These are phyloP conservation scores for Globisporangium barbulae DNA, from an alignment of 352 stramenopile genomes.

Conservation along the genomic window DNA sequence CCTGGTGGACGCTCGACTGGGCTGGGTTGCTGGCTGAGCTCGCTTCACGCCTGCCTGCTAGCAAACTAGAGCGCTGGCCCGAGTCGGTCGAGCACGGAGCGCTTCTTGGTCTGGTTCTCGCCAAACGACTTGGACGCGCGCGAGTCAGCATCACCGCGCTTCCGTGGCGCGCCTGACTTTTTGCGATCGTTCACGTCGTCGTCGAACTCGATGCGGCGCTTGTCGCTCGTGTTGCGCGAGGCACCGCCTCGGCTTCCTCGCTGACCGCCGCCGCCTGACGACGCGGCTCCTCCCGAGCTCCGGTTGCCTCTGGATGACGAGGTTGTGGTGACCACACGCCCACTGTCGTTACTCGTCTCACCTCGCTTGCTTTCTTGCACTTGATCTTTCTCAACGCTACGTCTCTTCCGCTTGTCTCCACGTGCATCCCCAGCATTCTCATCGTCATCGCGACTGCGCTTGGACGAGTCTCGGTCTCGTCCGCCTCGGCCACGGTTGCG, in stretches of 20 bases:
- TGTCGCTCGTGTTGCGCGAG: slow-evolving; percentile 25
- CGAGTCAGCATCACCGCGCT: slow-evolving; percentile 29
- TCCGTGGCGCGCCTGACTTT: slow-evolving; percentile 15
- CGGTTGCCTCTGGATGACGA: slow-evolving; percentile 28
- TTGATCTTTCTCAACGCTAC: slow-evolving; percentile 21
- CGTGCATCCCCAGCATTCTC: slow-evolving; percentile 14
- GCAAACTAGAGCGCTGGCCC: slow-evolving; percentile 53
- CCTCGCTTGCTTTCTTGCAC: slow-evolving; percentile 25
- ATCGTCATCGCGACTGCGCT: slow-evolving; percentile 27
- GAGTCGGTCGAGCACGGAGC: slow-evolving; percentile 78
- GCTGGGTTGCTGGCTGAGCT: not conserved
- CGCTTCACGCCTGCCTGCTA: not conserved
- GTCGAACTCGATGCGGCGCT: slow-evolving; percentile 59
- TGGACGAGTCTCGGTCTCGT: slow-evolving; percentile 25
- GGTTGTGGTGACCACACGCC: slow-evolving; percentile 49
- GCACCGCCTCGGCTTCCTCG: slow-evolving; percentile 19
- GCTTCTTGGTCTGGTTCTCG: slow-evolving; percentile 72
- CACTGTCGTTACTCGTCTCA: slow-evolving; percentile 29
- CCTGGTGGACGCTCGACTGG: not conserved
- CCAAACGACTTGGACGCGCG: slow-evolving; percentile 37
- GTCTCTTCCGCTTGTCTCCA: slow-evolving; percentile 26
- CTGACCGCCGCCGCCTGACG: not conserved
- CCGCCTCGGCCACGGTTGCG: slow-evolving; percentile 21
- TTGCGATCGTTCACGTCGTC: slow-evolving; percentile 33
- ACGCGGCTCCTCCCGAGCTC: slow-evolving; percentile 5